Percentiles rank a stretch among this genome's conserved stretches.
Evolutionary conservation across 148 eudicot species (phyloP).

Genomic region (Rhododendron ferrugineum): DNA sequence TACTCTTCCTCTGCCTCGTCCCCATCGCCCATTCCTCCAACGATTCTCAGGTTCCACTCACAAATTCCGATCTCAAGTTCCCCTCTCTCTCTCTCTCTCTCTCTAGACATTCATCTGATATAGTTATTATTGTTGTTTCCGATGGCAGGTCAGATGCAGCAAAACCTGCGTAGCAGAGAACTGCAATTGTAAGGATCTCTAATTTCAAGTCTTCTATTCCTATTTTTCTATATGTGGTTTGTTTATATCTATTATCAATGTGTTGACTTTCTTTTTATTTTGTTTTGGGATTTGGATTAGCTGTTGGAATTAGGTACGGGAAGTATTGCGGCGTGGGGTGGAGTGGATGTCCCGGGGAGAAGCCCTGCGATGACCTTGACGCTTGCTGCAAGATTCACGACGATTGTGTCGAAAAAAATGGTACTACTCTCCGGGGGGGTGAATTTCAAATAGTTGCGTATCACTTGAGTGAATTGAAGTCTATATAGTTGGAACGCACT

Average conservation of each 20-base stretch:
- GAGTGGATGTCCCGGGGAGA: conserved; percentile 86
- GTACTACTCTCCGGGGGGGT: conserved; percentile 22
- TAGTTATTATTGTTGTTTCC: background rate
- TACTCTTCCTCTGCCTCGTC: conserved; percentile 25
- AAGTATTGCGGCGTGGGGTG: conserved; percentile 96
- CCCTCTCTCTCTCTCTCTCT: conserved; percentile 1
- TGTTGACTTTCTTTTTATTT: background rate
- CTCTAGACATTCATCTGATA: background rate
- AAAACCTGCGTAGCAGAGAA: conserved; percentile 56
- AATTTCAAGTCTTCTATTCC: background rate
- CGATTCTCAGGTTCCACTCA: conserved; percentile 37
- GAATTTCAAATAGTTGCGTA: background rate
- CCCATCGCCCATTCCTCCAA: conserved; percentile 27
- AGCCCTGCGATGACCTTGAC: conserved; percentile 92
- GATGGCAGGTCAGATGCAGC: conserved; percentile 69
- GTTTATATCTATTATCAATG: background rate
- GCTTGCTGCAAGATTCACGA: conserved; percentile 93
- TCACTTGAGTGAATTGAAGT: too few species aligned
- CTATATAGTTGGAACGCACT: background rate
- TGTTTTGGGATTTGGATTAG: conserved; percentile 23
- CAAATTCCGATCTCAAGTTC: background rate
- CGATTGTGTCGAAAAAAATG: conserved; percentile 71
- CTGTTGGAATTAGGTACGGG: conserved; percentile 81
- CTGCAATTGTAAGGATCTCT: conserved; percentile 54
- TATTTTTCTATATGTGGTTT: background rate